Evolutionary conservation across 2,329 filamentous ascomycete species (phyloP), one percentile per base, ranked within the genome.

Genomic region (Fusarium hainanense): DNA sequence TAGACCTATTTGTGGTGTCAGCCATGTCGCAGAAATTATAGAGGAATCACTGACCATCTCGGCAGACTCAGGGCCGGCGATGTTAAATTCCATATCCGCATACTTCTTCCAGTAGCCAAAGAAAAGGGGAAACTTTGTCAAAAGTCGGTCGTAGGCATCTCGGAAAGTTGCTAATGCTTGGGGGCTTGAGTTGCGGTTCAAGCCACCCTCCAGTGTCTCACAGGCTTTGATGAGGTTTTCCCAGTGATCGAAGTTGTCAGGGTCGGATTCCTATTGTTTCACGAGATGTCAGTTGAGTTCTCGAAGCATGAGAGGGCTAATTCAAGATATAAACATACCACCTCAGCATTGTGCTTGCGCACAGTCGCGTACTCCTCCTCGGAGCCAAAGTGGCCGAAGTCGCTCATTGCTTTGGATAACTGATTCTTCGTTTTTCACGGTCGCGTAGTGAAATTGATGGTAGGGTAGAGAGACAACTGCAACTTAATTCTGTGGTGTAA

Each of bases 71-170:
- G 96, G 97, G 20, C 96, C 96, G 7, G 94, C 94, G 71, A 99
- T 97, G 52, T 94, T 94, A 82, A 99, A 99, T 78, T 99, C 96
- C 69, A 97, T 87, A 76, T 98, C 95, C 77, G 96, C 96, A 86
- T 98, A 99, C 80, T 98, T 98, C 85, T 98, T 98, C 96, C 96
- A 99, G 84, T 98, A 99, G 54, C 95, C 96, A 76, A 98, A 99
- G 41, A 98, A 89, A 13, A 98, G 87, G 4, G 96, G 96, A 71
- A 98, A 99, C 78, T 97, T 98, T 66, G 93, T 89, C 23, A 99
- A 90, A 77, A 99, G 97, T 49, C 92, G 89, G 79, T 99, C 94
- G 83, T 97, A 98, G 68, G 93, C 89, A 79, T 93, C 90, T 80
- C 96, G 92, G 58, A 94, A 91, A 13, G 93, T 91, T 21, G 93